Conservation (phyloP, 148 eudicot species). For the Vaccinium darrowii region DNA sequence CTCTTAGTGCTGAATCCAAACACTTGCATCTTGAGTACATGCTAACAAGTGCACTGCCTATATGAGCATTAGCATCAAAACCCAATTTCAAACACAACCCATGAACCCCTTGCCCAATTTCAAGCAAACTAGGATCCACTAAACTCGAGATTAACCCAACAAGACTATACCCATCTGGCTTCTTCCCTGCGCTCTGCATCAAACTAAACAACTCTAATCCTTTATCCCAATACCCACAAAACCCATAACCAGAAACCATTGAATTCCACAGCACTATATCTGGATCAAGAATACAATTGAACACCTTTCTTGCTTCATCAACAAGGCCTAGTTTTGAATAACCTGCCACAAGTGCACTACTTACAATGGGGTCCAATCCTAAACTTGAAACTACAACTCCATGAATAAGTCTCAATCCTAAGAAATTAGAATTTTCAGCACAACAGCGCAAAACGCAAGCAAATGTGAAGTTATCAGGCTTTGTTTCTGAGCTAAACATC, state of each 20-base stretch:
- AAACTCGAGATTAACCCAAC: conserved; percentile 63
- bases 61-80: conserved; percentile 50
- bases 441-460: conserved; percentile 75
- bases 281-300: conserved; percentile 40
- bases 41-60: conserved; percentile 60
- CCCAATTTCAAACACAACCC: conserved; percentile 59
- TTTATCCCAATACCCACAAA: conserved; percentile 48
- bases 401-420: conserved; percentile 46
- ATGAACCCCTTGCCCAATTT: conserved; percentile 61
- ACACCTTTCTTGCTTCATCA: conserved; percentile 57
- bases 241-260: conserved; percentile 59
- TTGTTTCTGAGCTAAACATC: conserved; percentile 48
- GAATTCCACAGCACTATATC: conserved; percentile 80
- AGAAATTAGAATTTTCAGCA: conserved; percentile 37
- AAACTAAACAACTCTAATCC: conserved; percentile 42
- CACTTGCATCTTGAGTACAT: conserved; percentile 71
- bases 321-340: conserved; percentile 60
- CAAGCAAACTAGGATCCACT: conserved; percentile 35
- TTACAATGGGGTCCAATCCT: conserved; percentile 49
- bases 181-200: conserved; percentile 46
- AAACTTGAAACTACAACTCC: conserved; percentile 56
- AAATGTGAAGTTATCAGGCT: conserved; percentile 74
- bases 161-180: conserved; percentile 71
- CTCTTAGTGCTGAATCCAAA: conserved; percentile 57
- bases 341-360: conserved; percentile 67